Percentiles rank a stretch among this genome's conserved stretches.
These are phyloP conservation scores for Erythrophleum fordii DNA, from an alignment of 306 rosid species.

Conservation along the genomic window DNA sequence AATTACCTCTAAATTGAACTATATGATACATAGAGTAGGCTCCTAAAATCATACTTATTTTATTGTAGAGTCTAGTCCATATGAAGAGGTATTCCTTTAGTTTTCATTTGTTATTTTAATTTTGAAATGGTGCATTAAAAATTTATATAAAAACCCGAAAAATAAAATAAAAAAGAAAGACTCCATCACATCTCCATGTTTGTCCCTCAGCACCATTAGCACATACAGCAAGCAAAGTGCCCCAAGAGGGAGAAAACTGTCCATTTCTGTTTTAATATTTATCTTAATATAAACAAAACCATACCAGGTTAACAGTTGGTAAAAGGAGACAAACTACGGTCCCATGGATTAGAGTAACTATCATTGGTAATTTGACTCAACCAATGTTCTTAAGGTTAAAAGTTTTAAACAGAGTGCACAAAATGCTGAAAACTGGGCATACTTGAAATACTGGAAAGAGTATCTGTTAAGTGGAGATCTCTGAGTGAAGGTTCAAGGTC, in stretches of 20 bases:
- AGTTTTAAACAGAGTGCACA: background rate
- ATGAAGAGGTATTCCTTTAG: slow-evolving; percentile 6
- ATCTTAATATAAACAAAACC: background rate
- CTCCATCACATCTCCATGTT: background rate
- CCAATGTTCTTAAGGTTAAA: background rate
- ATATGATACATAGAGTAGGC: background rate
- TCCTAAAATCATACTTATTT: slow-evolving; percentile 8
- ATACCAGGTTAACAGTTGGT: background rate
- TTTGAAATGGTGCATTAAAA: background rate
- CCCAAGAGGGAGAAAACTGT: background rate
- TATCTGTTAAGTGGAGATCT: slow-evolving; percentile 28
- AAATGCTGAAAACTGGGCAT: slow-evolving; percentile 23
- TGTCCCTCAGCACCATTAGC: background rate
- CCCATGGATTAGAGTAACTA: slow-evolving; percentile 8
- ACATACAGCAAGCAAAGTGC: no score
- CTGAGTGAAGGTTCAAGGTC: slow-evolving; percentile 1
- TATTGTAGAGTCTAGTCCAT: slow-evolving; percentile 15
- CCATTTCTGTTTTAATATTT: slow-evolving; percentile 14
- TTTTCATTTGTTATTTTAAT: slow-evolving; percentile 9
- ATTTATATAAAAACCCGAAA: background rate
- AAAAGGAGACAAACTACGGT: no score
- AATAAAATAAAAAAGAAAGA: background rate
- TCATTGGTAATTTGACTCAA: no score
- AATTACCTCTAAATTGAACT: slow-evolving; percentile 23
- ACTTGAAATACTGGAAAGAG: slow-evolving; percentile 20